Evolutionary conservation across 768 basidiomycete species (phyloP).

Genomic region (Termitomyces sp.): DNA sequence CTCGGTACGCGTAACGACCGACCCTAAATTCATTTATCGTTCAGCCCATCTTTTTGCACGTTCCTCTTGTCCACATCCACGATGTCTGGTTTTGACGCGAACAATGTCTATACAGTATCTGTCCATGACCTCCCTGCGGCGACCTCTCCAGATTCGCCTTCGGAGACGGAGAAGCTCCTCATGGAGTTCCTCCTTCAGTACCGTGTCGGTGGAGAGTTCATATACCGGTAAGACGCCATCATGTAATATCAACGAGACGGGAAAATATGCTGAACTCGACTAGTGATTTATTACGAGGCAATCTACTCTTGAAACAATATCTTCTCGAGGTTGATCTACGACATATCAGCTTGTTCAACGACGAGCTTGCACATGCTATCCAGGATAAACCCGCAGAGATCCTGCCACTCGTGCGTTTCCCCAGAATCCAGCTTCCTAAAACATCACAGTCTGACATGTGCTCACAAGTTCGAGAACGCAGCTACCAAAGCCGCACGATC

Average conservation of each 20-base stretch:
- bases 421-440: not conserved
- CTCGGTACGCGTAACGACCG: constrained; percentile 21
- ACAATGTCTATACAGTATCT: constrained; percentile 76
- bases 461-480: constrained; percentile 89
- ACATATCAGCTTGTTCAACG: constrained; percentile 79
- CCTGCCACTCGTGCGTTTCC: constrained; percentile 66
- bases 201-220: constrained; percentile 85
- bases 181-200: constrained; percentile 86
- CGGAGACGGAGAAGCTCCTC: constrained; percentile 75
- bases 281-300: constrained; percentile 85
- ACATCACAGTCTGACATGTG: not conserved
- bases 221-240: constrained; percentile 64
- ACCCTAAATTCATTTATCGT: constrained; percentile 20
- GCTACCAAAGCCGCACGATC: constrained; percentile 78
- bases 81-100: constrained; percentile 88
- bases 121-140: constrained; percentile 61
- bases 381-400: constrained; percentile 88
- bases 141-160: constrained; percentile 62
- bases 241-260: not conserved
- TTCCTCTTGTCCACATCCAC: constrained; percentile 9
- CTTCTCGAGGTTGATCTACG: constrained; percentile 83
- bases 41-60: constrained; percentile 5
- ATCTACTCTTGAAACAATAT: constrained; percentile 84
- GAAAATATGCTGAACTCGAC: constrained; percentile 11
- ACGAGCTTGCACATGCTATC: constrained; percentile 87